Percentiles rank a stretch among this genome's conserved stretches.
Evolutionary conservation across 352 stramenopile genomes (phyloP).

Genomic region (Globisporangium nunn): DNA sequence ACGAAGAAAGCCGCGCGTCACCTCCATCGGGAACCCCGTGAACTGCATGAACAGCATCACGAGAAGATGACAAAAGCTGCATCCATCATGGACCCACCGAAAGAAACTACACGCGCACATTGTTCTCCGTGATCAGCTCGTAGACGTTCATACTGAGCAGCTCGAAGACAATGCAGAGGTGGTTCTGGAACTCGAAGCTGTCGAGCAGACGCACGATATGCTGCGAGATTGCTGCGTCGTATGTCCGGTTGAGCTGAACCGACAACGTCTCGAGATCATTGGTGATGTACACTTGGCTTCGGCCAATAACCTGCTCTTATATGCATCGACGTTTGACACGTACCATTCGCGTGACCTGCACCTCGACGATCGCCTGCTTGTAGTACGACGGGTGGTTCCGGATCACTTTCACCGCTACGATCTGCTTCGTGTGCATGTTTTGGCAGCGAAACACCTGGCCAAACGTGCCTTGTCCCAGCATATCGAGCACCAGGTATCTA

Average conservation of each 20-base stretch:
- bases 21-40: conserved; percentile 72
- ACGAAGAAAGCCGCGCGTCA: conserved; percentile 89
- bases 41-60: conserved; percentile 28
- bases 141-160: conserved; percentile 92
- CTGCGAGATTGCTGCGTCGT: conserved; percentile 20
- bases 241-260: conserved; percentile 24
- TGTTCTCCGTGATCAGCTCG: conserved; percentile 90
- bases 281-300: neutral
- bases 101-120: conserved; percentile 17
- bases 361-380: conserved; percentile 91
- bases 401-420: conserved; percentile 96
- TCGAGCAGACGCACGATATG: conserved; percentile 86
- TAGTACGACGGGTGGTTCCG: conserved; percentile 93
- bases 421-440: conserved; percentile 43
- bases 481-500: conserved; percentile 87
- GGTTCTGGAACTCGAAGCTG: conserved; percentile 88
- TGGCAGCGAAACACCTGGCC: conserved; percentile 45
- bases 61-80: neutral
- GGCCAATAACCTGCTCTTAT: no score
- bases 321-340: conserved; percentile 15
- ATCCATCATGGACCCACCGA: neutral
- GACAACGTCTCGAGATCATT: neutral
- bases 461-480: conserved; percentile 89
- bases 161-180: conserved; percentile 95
- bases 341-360: conserved; percentile 87